Evolutionary conservation across 805 yeast species (phyloP).

Genomic region (Lachancea kluyveri): DNA sequence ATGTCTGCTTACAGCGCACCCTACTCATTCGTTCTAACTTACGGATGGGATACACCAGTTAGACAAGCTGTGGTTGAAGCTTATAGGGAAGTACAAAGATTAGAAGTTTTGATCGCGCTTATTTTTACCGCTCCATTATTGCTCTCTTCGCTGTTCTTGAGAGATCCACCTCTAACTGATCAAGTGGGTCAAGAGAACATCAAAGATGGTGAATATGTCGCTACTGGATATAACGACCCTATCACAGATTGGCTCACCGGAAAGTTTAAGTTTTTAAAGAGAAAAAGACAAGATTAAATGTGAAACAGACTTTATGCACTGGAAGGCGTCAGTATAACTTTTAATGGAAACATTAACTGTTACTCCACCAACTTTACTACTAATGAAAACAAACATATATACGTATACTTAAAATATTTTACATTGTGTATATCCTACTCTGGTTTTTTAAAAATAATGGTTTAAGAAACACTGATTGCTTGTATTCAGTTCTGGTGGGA

Average conservation of each 20-base stretch:
- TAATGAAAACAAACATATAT: no score
- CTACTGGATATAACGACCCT: conserved; percentile 12
- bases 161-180: conserved; percentile 24
- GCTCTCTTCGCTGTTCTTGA: conserved; percentile 19
- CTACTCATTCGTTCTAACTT: conserved; percentile 37
- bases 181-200: conserved; percentile 25
- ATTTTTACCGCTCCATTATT: conserved; percentile 24
- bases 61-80: conserved; percentile 52
- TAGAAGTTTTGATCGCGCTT: conserved; percentile 42
- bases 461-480: no score
- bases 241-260: conserved; percentile 18
- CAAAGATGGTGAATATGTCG: conserved; percentile 21
- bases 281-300: no score
- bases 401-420: no score
- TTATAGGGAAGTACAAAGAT: conserved; percentile 53
- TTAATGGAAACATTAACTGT: no score
- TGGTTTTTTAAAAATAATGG: no score
- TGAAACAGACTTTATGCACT: no score
- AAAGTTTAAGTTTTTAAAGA: no score
- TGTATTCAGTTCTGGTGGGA: no score
- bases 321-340: no score
- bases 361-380: no score
- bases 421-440: no score
- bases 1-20: conserved; percentile 47
- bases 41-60: conserved; percentile 59